These are phyloP conservation scores for Rhizopogon vinicolor DNA, from an alignment of 768 basidiomycete genomes.

Conservation along the genomic window DNA sequence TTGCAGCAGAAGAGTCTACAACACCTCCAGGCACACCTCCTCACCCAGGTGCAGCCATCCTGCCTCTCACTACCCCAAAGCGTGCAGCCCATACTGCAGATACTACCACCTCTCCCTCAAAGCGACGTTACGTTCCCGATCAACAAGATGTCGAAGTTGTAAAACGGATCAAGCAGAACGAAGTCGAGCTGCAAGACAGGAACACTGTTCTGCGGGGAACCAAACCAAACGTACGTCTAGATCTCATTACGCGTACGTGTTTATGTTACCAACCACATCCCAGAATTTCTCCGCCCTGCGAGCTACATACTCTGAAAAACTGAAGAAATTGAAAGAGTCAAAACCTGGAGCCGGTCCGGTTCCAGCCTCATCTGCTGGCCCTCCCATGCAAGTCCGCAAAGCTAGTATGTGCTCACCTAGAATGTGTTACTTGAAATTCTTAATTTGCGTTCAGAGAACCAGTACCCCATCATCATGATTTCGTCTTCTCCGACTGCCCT, in stretches of 20 bases:
- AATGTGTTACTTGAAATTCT: not conserved
- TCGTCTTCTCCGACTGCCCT: constrained; percentile 91
- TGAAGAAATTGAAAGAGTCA: constrained; percentile 73
- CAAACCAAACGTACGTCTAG: constrained; percentile 69
- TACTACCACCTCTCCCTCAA: constrained; percentile 44
- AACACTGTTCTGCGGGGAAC: constrained; percentile 79
- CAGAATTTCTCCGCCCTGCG: constrained; percentile 81
- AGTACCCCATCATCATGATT: constrained; percentile 95
- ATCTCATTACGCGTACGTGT: not conserved
- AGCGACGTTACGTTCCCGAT: constrained; percentile 79
- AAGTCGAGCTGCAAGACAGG: constrained; percentile 78
- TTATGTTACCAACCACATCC: not conserved
- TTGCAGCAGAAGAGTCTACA: constrained; percentile 40
- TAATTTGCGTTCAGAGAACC: constrained; percentile 43
- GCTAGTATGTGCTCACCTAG: constrained; percentile 43
- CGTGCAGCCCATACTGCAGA: constrained; percentile 22
- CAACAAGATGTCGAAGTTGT: constrained; percentile 76
- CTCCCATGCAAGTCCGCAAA: constrained; percentile 55
- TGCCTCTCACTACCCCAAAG: constrained; percentile 19
- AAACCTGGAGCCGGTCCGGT: constrained; percentile 45
- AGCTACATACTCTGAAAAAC: constrained; percentile 62
- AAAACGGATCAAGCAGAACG: constrained; percentile 71
- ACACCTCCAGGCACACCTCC: constrained; percentile 59
- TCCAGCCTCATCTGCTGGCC: constrained; percentile 32
- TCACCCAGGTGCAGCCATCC: constrained; percentile 12